Percentiles rank a stretch among this genome's conserved stretches.
Conservation (phyloP, 2,329 filamentous ascomycete genomes). For the Akanthomyces lecanii region DNA sequence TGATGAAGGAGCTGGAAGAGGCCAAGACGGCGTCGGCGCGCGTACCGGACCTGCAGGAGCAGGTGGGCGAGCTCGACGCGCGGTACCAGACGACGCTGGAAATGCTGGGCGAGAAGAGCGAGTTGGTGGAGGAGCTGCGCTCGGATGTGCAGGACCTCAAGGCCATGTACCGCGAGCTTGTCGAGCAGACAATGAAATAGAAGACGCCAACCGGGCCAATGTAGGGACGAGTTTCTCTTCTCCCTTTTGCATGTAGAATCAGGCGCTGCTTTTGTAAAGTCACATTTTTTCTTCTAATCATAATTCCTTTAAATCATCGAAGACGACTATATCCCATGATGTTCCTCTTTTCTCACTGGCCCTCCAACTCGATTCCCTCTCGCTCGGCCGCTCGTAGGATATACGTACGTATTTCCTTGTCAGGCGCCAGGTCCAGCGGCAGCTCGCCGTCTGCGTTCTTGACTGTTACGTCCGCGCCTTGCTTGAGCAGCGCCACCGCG, state of each 20-base stretch:
- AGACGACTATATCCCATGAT: too few species aligned
- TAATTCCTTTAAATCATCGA: slow-evolving; percentile 3
- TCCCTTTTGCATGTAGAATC: not conserved
- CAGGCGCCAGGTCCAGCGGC: slow-evolving; percentile 79
- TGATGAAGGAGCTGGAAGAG: slow-evolving; percentile 83
- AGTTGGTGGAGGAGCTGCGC: slow-evolving; percentile 84
- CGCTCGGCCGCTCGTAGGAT: slow-evolving; percentile 74
- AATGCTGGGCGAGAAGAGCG: slow-evolving; percentile 95
- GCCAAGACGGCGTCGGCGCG: slow-evolving; percentile 57
- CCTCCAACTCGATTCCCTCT: slow-evolving; percentile 67
- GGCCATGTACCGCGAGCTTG: slow-evolving; percentile 89
- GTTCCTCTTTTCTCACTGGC: not conserved
- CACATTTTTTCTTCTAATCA: not conserved
- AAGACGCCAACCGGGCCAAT: not conserved
- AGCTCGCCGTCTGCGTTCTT: slow-evolving; percentile 66
- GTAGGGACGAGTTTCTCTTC: not conserved
- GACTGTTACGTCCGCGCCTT: slow-evolving; percentile 78
- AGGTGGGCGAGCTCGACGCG: slow-evolving; percentile 64
- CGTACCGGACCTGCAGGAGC: slow-evolving; percentile 61
- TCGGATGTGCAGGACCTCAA: slow-evolving; percentile 91
- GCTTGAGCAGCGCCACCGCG: slow-evolving; percentile 75
- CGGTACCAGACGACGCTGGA: slow-evolving; percentile 89
- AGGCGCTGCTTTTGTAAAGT: not conserved
- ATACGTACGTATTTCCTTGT: slow-evolving; percentile 70
- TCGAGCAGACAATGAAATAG: slow-evolving; percentile 74